Percentiles rank a stretch among this genome's conserved stretches.
phyloP scores from a whole-genome alignment of 2,329 filamentous ascomycete genomes.

The Ascosphaera aggregata region DNA sequence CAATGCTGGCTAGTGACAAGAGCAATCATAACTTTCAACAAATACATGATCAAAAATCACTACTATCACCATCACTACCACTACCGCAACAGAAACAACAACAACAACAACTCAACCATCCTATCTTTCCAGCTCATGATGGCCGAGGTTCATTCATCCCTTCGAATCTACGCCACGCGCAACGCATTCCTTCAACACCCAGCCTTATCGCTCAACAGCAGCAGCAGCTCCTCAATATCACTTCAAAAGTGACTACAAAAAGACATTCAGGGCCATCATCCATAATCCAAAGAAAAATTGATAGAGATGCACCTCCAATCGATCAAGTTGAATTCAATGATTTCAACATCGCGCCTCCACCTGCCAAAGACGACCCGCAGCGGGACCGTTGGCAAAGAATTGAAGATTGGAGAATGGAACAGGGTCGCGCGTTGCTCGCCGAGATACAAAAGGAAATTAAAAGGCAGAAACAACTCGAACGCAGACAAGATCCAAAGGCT shows the following conservation, averaged over 20 bases:
- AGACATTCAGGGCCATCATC: neutral
- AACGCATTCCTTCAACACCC: too few relatives aligned
- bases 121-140: conserved; percentile 77
- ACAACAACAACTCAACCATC: conserved; percentile 30
- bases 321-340: conserved; percentile 20
- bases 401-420: conserved; percentile 77
- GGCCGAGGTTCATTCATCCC: conserved; percentile 66
- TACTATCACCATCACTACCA: too few relatives aligned
- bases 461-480: conserved; percentile 21
- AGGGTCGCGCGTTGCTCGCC: conserved; percentile 63
- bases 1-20: conserved; percentile 5
- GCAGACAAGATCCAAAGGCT: neutral
- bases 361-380: conserved; percentile 17
- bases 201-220: too few relatives aligned
- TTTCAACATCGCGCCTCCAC: neutral
- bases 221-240: too few relatives aligned
- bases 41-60: too few relatives aligned
- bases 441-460: conserved; percentile 75
- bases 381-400: conserved; percentile 61
- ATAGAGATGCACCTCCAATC: conserved; percentile 22
- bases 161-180: conserved; percentile 21
- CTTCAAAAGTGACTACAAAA: too few relatives aligned
- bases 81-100: conserved; percentile 5
- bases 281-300: conserved; percentile 20
- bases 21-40: conserved; percentile 16